Conservation (phyloP, 129 eudicot species). For the Artemisia annua region DNA sequence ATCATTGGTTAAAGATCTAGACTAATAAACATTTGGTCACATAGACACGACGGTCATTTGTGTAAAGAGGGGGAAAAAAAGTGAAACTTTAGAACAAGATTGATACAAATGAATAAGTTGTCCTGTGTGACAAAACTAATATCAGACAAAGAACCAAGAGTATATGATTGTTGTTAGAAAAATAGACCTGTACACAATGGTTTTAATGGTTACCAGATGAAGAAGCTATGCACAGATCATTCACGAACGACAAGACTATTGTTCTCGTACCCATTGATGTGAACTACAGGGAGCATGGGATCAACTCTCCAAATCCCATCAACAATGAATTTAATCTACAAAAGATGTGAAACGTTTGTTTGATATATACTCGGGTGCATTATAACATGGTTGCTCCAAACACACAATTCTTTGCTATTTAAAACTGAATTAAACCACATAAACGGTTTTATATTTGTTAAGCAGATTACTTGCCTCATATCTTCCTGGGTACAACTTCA, state of each 20-base stretch:
- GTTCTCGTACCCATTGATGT: slow-evolving; percentile 60
- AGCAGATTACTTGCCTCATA: slow-evolving; percentile 56
- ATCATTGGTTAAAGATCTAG: too few species aligned
- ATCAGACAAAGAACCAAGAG: slow-evolving; percentile 2
- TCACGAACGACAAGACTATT: slow-evolving; percentile 51
- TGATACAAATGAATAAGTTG: background rate
- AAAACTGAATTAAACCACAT: too few species aligned
- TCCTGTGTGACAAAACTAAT: slow-evolving; percentile 4
- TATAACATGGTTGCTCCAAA: too few species aligned
- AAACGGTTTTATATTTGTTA: too few species aligned
- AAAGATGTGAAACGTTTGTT: background rate
- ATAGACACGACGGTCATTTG: too few species aligned
- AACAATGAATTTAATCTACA: slow-evolving; percentile 86
- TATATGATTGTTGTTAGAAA: slow-evolving; percentile 23
- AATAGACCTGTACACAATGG: slow-evolving; percentile 24
- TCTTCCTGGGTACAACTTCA: slow-evolving; percentile 80
- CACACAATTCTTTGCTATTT: too few species aligned
- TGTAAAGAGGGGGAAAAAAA: too few species aligned
- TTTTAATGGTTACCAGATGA: background rate
- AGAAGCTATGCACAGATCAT: slow-evolving; percentile 7
- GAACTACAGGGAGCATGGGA: slow-evolving; percentile 69
- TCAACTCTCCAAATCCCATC: slow-evolving; percentile 83
- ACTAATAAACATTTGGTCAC: too few species aligned
- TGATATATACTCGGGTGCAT: too few species aligned
- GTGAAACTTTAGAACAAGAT: too few species aligned